Conservation (phyloP, 805 yeast species). For the Komagataella ulmi region DNA sequence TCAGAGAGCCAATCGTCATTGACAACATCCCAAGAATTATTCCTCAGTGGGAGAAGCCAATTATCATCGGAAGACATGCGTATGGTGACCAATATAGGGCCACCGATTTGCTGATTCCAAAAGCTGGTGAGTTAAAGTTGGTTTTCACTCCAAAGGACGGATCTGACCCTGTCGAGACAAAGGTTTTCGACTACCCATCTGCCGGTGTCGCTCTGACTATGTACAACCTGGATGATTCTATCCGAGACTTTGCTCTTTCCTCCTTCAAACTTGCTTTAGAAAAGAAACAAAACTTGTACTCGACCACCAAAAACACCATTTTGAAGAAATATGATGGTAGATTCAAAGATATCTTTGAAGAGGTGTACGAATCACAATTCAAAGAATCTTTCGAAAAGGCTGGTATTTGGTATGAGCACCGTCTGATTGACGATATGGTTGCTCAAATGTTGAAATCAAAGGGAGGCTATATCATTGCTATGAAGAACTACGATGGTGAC, state of each 20-base stretch:
- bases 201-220: constrained; percentile 82
- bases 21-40: constrained; percentile 71
- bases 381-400: constrained; percentile 54
- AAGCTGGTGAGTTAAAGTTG: constrained; percentile 68
- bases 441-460: constrained; percentile 95
- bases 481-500: constrained; percentile 97
- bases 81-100: constrained; percentile 96
- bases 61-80: constrained; percentile 95
- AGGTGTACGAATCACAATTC: constrained; percentile 58
- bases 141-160: constrained; percentile 66
- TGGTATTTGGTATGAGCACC: constrained; percentile 95
- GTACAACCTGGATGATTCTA: constrained; percentile 93
- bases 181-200: constrained; percentile 55
- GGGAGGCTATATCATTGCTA: constrained; percentile 91
- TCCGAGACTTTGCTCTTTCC: constrained; percentile 82
- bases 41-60: constrained; percentile 90
- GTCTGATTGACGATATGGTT: constrained; percentile 96
- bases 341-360: constrained; percentile 88
- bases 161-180: constrained; percentile 34
- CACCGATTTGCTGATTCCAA: constrained; percentile 69
- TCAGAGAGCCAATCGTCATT: constrained; percentile 92
- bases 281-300: constrained; percentile 66
- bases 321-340: constrained; percentile 90
- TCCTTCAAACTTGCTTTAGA: constrained; percentile 80
- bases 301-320: constrained; percentile 91